Evolutionary conservation across 1,284 basidiomycete species (phyloP), one percentile per base, ranked within the genome.

Genomic region (Inonotus obliquus): DNA sequence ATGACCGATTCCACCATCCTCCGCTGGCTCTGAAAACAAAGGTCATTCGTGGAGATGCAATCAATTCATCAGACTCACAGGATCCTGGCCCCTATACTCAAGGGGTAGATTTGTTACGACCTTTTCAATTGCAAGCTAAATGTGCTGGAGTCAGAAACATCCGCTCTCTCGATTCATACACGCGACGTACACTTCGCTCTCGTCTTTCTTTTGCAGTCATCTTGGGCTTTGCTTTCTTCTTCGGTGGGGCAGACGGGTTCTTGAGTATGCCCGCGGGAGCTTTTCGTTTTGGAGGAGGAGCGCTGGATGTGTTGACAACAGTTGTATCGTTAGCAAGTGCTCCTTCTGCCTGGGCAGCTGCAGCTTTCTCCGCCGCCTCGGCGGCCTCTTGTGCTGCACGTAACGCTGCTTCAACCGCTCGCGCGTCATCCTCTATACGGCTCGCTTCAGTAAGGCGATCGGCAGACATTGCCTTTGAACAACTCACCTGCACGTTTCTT

Each of bases 21-120:
- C 39, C 92, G 83, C 51, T 92, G 77, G 58, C 80, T 83, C 86
- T 93, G 62, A 29, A 41, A 47, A n/a, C n/a, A 54, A 57, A 60
- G 14, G 54, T 56, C 41, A 63, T 29, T 37, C 4, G 1, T 14
- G 21, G 37, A 9, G 1, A 14, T 38, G 44, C 29, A 59, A 39
- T 19, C 39, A 48, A 23, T 21, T 25, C 17, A 11, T 38, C 19
- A 17, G 4, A 72, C 86, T 62, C 69, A 92, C 91, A 2, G 89
- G 87, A 73, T 96, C 92, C 67, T 81, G 88, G 14, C 94, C 94
- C 47, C 94, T 82, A 72, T 94, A 98, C 73, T 97, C 95, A 25
- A 97, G 79, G 0, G 95, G 95, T 38, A 97, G 77, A 61, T 83
- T 85, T 37, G 87, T 82, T 45, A 96, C 83, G 39, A 94, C 82